Base-by-base conservation (phyloP, 768 basidiomycete species). In the Amylocystis lapponica region DNA sequence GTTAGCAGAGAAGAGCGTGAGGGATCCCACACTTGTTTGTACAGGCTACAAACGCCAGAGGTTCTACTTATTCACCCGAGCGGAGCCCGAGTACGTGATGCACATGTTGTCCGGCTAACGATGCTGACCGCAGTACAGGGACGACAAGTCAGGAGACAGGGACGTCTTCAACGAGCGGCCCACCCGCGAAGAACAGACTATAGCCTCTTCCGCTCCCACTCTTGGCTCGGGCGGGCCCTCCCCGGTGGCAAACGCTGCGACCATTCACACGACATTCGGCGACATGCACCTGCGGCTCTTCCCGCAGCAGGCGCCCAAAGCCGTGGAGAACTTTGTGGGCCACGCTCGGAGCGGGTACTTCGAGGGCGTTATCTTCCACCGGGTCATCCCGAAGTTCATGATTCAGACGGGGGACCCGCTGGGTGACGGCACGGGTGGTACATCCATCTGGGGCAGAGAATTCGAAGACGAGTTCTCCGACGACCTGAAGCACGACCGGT, bases 121-220 rank as follows among this genome's bases (percentile, higher is more conserved):
- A 36, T 33, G 34, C 36, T 19, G 9, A 29, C 8, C 21, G 47
- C 30, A 14, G 36, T 13, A 20, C 58, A 93, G 88, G 61, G 90
- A 94, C 51, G 81, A 74, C 59, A 94, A 89, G 64, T 78, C 79
- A 2, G 81, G 80, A 23, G 95, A 98, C 51, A 83, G 96, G 45
- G 96, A 99, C 53, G 83, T 99, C 42, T 98, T 97, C 78, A 99
- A 99, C 63, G 96, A 99, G 65, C 78, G 86, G 35, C 96, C 96
- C 2, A 98, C 95, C 1, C 78, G 93, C 39, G 96, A 98, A 60
- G 96, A 99, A 58, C 93, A 92, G 61, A 85, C 79, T 23, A 79
- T 94, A 36, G 92, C 92, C 3, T 63, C 83, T 7, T 70, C 85
- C 1, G 71, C 77, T 3, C 65, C 74, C 13, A 61, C 73, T 11